Base-by-base conservation (phyloP, 495 filamentous ascomycete species). In the Aspergillus wentii region DNA sequence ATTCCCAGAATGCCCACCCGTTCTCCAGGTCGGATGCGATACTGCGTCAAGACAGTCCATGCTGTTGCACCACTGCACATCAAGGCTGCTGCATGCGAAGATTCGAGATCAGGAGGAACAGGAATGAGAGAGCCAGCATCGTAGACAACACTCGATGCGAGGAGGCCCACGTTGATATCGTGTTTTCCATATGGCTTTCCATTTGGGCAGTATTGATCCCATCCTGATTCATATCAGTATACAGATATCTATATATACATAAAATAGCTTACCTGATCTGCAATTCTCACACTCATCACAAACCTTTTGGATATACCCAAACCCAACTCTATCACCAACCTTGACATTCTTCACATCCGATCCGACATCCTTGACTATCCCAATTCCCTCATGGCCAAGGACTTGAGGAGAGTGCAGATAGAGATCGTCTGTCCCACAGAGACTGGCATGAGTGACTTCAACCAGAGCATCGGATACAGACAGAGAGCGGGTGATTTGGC, bases 371-470 rank as follows among this genome's bases (percentile, higher is more conserved):
- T 61, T 50, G 8, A 68, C 50, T 5, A 60, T 27, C 19, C 61
- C 63, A 17, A 65, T 43, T 13, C 63, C 61, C 31, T 65, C 63
- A 17, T 68, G 63, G 18, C 63, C 63, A 8, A 68, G 47, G 14
- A 52, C 51, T 30, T 58, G 48, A 21, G 54, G 33, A 1, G 35
- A 17, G 10, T 31, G 36, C 9, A 36, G 31, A 30, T 31, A 46
- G 28, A 43, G 38, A 39, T 61, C 53, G 49, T 72, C 71, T 14
- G 75, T 78, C 17, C 71, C 72, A 42, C 75, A 79, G 18, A 79
- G 45, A 25, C 75, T 71, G 15, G 66, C 72, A 19, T 71, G 68
- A 1, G 71, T 76, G 11, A 77, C 54, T 26, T 58, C 62, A 30
- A 78, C 33, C n/a, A 71, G 50, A 25, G 75, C 71, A 29, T 74